Percentiles rank a stretch among this genome's conserved stretches.
phyloP scores from a whole-genome alignment of 2,329 filamentous ascomycete species.

The Cladosporium phlei region DNA sequence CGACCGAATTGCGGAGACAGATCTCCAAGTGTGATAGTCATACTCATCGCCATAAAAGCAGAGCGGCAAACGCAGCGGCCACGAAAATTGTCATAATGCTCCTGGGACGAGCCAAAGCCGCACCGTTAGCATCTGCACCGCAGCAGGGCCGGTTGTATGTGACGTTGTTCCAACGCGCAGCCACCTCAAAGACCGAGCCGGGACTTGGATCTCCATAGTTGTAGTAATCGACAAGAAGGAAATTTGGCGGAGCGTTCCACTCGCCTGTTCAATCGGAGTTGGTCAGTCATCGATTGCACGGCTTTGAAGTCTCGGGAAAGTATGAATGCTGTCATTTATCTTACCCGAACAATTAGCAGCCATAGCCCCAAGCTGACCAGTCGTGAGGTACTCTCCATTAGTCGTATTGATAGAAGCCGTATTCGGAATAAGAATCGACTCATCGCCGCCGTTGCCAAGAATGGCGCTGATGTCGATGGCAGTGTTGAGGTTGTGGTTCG shows the following conservation, averaged over 20 bases:
- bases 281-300: neutral
- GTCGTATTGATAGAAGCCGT: constrained; percentile 65
- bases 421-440: constrained; percentile 66
- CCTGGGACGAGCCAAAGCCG: too few species aligned
- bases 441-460: constrained; percentile 40
- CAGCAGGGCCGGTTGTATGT: constrained; percentile 60
- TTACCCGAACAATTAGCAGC: constrained; percentile 58
- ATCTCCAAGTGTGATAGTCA: too few species aligned
- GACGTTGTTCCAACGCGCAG: constrained; percentile 66
- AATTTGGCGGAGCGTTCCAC: constrained; percentile 69
- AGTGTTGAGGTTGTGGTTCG: constrained; percentile 88
- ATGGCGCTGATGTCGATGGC: constrained; percentile 56
- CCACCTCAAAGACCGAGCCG: constrained; percentile 75
- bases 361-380: constrained; percentile 61
- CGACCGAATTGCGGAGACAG: too few species aligned
- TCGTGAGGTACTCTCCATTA: constrained; percentile 60
- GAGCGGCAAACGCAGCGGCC: too few species aligned
- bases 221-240: constrained; percentile 82
- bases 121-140: constrained; percentile 35
- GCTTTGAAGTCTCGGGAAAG: too few species aligned
- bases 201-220: constrained; percentile 59
- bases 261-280: neutral
- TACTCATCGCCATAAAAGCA: too few species aligned
- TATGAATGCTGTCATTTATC: constrained; percentile 18
- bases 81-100: too few species aligned